Evolutionary conservation across 768 basidiomycete genomes (phyloP).

Genomic region (Kondoa malvinella): DNA sequence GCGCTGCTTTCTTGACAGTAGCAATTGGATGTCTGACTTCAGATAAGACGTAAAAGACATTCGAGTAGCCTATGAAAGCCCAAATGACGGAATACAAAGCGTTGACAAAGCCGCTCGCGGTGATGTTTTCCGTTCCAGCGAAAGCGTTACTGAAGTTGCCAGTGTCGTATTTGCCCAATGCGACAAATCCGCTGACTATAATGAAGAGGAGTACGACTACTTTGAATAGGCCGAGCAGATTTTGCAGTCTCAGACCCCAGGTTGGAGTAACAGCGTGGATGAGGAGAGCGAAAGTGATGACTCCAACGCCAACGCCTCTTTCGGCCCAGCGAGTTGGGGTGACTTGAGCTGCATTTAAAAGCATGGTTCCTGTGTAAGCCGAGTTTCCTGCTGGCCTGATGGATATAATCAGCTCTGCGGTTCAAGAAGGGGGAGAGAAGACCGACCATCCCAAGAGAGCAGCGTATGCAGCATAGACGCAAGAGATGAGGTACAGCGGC

Average conservation of each 20-base stretch:
- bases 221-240: conserved; percentile 26
- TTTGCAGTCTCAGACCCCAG: conserved; percentile 26
- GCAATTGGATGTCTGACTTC: conserved; percentile 20
- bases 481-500: no score
- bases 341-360: no score
- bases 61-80: conserved; percentile 17
- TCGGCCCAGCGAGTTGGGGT: conserved; percentile 26
- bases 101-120: conserved; percentile 20
- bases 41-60: conserved; percentile 18
- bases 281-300: conserved; percentile 24
- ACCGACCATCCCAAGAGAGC: no score
- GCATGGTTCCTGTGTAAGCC: no score
- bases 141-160: conserved; percentile 24
- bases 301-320: conserved; percentile 25
- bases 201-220: conserved; percentile 25
- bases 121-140: conserved; percentile 18
- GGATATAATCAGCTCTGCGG: no score
- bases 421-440: no score
- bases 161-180: conserved; percentile 16
- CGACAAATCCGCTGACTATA: conserved; percentile 21
- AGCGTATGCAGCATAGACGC: no score
- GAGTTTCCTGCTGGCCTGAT: no score
- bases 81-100: conserved; percentile 16
- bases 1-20: conserved; percentile 20
- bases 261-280: conserved; percentile 20